Base-by-base conservation (phyloP, 2,329 filamentous ascomycete genomes). In the Exophiala aquamarina region DNA sequence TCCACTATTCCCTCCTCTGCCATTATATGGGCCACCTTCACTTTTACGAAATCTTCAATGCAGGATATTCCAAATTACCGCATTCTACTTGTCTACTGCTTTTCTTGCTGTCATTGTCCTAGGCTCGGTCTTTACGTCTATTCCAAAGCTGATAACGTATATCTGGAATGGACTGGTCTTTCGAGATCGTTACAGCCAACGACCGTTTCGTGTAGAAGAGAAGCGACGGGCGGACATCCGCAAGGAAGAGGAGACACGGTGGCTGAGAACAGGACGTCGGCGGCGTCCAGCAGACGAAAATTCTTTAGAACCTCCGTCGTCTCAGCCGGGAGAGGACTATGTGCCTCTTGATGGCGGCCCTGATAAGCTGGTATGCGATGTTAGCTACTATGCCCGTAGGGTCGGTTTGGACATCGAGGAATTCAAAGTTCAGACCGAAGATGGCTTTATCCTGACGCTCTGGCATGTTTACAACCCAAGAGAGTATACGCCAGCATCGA, bases 391-490 rank as follows among this genome's bases (percentile, higher is more conserved):
- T 63, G 91, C 92, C 1, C 78, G 88, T 15, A 77, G 91, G 10
- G 89, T 95, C 11, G 92, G 92, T 0, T 76, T 97, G 1, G 89
- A 96, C 52, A 81, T 89, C 18, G 91, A 96, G 62, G 79, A 79
- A 8, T 88, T 89, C 60, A 76, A 87, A 40, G 90, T 96, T 0
- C 86, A 95, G 66, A 96, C 92, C 0, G 91, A 96, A 64, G 92
- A 97, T 61, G 91, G 91, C 1, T 96, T 95, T 63, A 81, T 96
- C 36, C 86, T 96, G 52, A 82, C 87, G 17, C 74, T 96, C 1
- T 95, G 88, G 84, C 92, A 96, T 65, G 76, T 96, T 19, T 95
- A 88, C 64, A 86, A 95, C 54, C 92, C 92, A 0, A 79, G 77
- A 39, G 86, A 92, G 50, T 85, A 89, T 61, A 73, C 71, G 0